These are phyloP conservation scores for Dryadomyces quercivorus DNA, from an alignment of 2,329 filamentous ascomycete genomes.

Conservation along the genomic window DNA sequence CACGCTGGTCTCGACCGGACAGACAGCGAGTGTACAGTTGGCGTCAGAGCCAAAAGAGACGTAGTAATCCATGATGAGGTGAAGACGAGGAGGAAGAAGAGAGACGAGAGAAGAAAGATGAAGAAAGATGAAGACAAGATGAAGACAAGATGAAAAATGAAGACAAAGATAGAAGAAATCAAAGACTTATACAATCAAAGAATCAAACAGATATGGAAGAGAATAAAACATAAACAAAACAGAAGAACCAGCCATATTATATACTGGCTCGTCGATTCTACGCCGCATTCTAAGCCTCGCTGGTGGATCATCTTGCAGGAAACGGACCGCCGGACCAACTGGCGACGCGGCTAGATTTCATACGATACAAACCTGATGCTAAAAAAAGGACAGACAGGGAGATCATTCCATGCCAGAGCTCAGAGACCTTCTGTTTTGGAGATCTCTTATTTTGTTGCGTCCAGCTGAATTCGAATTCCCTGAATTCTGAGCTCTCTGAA, in stretches of 20 bases:
- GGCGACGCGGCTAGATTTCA: too few relatives aligned
- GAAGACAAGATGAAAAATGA: background rate
- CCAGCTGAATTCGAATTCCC: too few relatives aligned
- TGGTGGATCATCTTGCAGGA: background rate
- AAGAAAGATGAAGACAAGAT: background rate
- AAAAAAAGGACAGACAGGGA: too few relatives aligned
- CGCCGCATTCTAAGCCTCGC: background rate
- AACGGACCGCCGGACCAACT: too few relatives aligned
- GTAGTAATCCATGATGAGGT: constrained; percentile 5
- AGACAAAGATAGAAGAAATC: background rate
- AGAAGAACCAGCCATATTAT: too few relatives aligned
- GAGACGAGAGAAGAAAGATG: background rate
- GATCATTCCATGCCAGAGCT: too few relatives aligned
- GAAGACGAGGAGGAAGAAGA: background rate
- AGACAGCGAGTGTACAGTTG: constrained; percentile 38
- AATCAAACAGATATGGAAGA: background rate
- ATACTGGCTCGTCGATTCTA: too few relatives aligned
- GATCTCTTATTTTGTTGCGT: too few relatives aligned
- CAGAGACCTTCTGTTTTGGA: too few relatives aligned
- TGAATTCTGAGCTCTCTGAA: too few relatives aligned
- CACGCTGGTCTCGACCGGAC: constrained; percentile 30
- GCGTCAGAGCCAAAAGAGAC: constrained; percentile 30
- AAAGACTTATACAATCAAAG: too few relatives aligned
- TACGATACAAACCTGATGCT: too few relatives aligned
- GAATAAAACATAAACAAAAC: background rate